Evolutionary conservation across 495 filamentous ascomycete genomes (phyloP).

Genomic region (Penicilliopsis zonata): DNA sequence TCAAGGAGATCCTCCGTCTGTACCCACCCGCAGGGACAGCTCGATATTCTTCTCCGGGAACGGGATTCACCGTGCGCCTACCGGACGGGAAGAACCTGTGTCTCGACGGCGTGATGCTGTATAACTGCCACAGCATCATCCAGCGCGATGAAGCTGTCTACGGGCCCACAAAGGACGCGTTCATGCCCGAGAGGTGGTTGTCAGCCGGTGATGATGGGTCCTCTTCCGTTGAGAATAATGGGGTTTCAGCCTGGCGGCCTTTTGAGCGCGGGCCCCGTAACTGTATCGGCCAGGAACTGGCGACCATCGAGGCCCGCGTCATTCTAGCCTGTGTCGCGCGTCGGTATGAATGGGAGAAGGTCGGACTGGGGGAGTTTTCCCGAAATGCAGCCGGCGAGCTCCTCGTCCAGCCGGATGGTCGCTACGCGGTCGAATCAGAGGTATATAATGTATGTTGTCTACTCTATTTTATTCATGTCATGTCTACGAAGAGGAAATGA

Average conservation of each 20-base stretch:
- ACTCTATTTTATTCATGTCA: not conserved
- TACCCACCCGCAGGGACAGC: conserved; percentile 29
- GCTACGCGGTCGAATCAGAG: conserved; percentile 25
- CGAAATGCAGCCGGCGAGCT: conserved; percentile 4
- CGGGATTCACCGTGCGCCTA: conserved; percentile 13
- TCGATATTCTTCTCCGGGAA: conserved; percentile 18
- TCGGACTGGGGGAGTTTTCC: conserved; percentile 26
- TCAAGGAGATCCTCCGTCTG: conserved; percentile 36
- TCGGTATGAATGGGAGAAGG: conserved; percentile 30
- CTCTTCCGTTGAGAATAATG: conserved; percentile 4
- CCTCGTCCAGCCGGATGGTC: conserved; percentile 22
- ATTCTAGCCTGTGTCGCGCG: conserved; percentile 25
- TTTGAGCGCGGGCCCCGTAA: conserved; percentile 37
- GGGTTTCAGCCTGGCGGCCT: conserved; percentile 23
- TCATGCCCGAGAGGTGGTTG: conserved; percentile 14
- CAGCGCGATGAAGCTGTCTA: conserved; percentile 11
- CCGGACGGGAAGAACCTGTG: conserved; percentile 17
- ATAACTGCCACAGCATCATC: conserved; percentile 9
- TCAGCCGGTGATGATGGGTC: conserved; percentile 2
- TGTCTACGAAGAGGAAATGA: not conserved
- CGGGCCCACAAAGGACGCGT: conserved; percentile 8
- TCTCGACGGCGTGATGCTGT: conserved; percentile 16
- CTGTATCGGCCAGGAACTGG: conserved; percentile 41
- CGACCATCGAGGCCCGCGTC: conserved; percentile 26
- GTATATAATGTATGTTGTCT: conserved; percentile 32